phyloP scores from a whole-genome alignment of 2,329 filamentous ascomycete species.

The Pyrenophora seminiperda region DNA sequence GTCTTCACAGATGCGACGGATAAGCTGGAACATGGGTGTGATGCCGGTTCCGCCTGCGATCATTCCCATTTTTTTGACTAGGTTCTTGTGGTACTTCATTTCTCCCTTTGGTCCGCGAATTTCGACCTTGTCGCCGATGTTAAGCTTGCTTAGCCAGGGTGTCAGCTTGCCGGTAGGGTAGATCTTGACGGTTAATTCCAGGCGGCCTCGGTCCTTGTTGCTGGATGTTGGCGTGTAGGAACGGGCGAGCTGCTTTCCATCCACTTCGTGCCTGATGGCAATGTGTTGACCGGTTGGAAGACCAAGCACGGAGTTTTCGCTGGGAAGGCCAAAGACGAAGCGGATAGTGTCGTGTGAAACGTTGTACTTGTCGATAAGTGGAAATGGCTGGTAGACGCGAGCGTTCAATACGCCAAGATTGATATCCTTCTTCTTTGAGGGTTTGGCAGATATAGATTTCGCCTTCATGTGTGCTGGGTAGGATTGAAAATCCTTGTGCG shows the following conservation, averaged over 20 bases:
- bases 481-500: conserved; percentile 19
- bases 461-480: conserved; percentile 21
- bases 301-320: conserved; percentile 32
- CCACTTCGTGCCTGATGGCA: conserved; percentile 62
- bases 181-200: conserved; percentile 60
- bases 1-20: conserved; percentile 67
- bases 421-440: conserved; percentile 18
- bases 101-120: conserved; percentile 63
- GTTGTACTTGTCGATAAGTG: conserved; percentile 41
- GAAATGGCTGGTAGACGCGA: conserved; percentile 55
- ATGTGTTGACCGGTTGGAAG: conserved; percentile 47
- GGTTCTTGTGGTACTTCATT: conserved; percentile 55
- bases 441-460: conserved; percentile 11
- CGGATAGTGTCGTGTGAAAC: conserved; percentile 28
- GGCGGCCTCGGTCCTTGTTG: conserved; percentile 63
- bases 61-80: conserved; percentile 58
- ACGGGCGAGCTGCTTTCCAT: conserved; percentile 57
- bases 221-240: conserved; percentile 47
- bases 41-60: conserved; percentile 60
- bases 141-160: conserved; percentile 54
- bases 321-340: conserved; percentile 36
- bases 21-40: conserved; percentile 66
- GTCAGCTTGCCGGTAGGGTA: conserved; percentile 60
- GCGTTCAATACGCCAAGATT: conserved; percentile 57
- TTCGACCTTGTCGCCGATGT: conserved; percentile 56